Evolutionary conservation across 495 filamentous ascomycete species (phyloP), one percentile per base, ranked within the genome.

Genomic region (Lasiosphaeriaceae sp.): DNA sequence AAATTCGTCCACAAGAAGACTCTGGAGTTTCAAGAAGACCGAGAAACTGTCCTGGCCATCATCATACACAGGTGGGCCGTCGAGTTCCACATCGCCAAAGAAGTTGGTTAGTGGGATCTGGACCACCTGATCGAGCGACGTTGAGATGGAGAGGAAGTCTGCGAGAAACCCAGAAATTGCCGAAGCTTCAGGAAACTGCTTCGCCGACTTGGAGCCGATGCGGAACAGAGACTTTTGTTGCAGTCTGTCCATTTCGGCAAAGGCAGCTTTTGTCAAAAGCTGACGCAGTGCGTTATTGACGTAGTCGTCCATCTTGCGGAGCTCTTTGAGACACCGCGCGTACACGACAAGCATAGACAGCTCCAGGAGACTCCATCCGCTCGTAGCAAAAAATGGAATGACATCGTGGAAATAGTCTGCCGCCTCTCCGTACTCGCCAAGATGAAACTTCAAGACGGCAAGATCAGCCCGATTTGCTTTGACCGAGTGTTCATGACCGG

Each of bases 331-430:
- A 71, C 90, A 97, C 35, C 82, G 82, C 3, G 90, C 85, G 67
- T 95, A 90, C 79, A 97, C 86, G 49, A 89, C 81, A 24, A 98
- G 77, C 81, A 96, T 89, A 2, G 83, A 85, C 11, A 88, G 80
- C 65, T 96, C 91, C 12, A 96, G 76, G 4, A 87, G 71, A 43
- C 77, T 83, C 94, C 94, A 98, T 16, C 86, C 80, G 59, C 82
- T 84, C 49, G 87, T 86, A 0, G 86, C 88, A 65, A 94, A 97
- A 61, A 90, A 88, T 2, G 90, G 87, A 8, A 88, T 86, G 54
- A 92, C 82, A n/a, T 84, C 80, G 63, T 86, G 83, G 67, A 97
- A 92, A 64, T 90, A 92, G 2, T 79, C 83, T 2, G 90, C 86
- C 12, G 93, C 92, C 12, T 83, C 79, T 11, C 67, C 77, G 68